Base-by-base conservation (phyloP, 257 asterid genomes). In the Capsicum pubescens region DNA sequence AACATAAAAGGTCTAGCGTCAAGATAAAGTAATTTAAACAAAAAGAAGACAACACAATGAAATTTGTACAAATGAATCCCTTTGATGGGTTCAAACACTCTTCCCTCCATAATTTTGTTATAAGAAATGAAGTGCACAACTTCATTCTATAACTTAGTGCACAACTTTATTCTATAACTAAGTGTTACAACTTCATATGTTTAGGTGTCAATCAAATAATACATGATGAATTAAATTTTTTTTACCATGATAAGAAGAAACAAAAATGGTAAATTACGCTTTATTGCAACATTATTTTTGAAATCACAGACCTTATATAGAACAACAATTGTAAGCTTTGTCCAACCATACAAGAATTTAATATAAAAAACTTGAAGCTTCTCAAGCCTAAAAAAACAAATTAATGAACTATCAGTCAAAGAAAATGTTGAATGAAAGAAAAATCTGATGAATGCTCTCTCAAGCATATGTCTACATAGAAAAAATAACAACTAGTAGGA, bases 331-430 rank as follows among this genome's bases (percentile, higher is more conserved):
- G 97, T 94, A 26, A 97, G 97, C 92, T 90, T 93, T 32, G 92
- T 88, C 85, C 97, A 93, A 85, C 97, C 98, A 81, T 91, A 92
- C 80, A 94, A 92, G 88, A 94, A 94, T 87, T 94, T 94, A 89
- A 94, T 93, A 89, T 94, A 95, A 93, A 94, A 87, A 90, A 94
- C 98, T 83, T 94, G 97, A 84, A 94, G 97, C 88, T 94, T 97
- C 91, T 93, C 97, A 56, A 94, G 97, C 93, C 97, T 94, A 78
- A 81, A 56, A 84, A 76, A 50, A 69, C 79, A 67, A 83, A 21
- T 21, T 21, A 63, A 72, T 50, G 56, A 86, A 32, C 70, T 79
- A 72, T 63, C 48, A 32, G 14, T 66, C 66, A 80, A 68, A 72
- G 71, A 81, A 78, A 2, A 2, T 26, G 32, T 26, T 26, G 32